Conservation (phyloP, 2,329 filamentous ascomycete species). For the Exophiala xenobiotica region DNA sequence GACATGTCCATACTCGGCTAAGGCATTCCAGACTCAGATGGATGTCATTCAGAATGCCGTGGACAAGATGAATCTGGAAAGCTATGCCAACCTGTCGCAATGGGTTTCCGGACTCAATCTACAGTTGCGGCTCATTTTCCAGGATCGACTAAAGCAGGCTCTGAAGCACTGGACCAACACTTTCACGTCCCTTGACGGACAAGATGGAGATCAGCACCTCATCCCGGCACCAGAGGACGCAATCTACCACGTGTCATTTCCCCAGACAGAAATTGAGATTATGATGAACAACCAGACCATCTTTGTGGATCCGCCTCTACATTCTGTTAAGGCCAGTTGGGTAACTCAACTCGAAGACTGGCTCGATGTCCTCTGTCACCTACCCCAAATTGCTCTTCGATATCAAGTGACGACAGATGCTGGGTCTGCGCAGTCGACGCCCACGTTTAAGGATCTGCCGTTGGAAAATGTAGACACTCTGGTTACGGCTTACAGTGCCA, state of each 20-base stretch:
- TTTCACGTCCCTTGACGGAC: conserved; percentile 61
- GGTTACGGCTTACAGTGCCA: conserved; percentile 73
- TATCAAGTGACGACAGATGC: conserved; percentile 84
- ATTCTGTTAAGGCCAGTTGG: conserved; percentile 91
- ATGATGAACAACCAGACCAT: conserved; percentile 98
- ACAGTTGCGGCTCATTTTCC: conserved; percentile 76
- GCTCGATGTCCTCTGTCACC: conserved; percentile 87
- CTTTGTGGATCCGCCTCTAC: conserved; percentile 88
- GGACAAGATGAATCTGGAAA: conserved; percentile 93
- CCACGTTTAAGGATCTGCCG: conserved; percentile 80
- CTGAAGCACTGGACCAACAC: conserved; percentile 83
- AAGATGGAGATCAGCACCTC: conserved; percentile 30
- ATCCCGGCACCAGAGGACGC: conserved; percentile 23
- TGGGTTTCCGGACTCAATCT: conserved; percentile 89
- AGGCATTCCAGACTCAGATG: conserved; percentile 76
- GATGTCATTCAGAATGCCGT: conserved; percentile 88
- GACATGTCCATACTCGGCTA: conserved; percentile 76
- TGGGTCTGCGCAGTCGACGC: conserved; percentile 57
- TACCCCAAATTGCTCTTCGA: conserved; percentile 87
- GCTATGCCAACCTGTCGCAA: conserved; percentile 85
- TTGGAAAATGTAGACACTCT: conserved; percentile 78
- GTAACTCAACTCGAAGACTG: conserved; percentile 88
- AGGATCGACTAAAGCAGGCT: conserved; percentile 78
- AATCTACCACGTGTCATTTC: conserved; percentile 42
- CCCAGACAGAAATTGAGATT: conserved; percentile 75